Conservation (phyloP, 2,329 filamentous ascomycete genomes). For the Elsinoe fawcettii region DNA sequence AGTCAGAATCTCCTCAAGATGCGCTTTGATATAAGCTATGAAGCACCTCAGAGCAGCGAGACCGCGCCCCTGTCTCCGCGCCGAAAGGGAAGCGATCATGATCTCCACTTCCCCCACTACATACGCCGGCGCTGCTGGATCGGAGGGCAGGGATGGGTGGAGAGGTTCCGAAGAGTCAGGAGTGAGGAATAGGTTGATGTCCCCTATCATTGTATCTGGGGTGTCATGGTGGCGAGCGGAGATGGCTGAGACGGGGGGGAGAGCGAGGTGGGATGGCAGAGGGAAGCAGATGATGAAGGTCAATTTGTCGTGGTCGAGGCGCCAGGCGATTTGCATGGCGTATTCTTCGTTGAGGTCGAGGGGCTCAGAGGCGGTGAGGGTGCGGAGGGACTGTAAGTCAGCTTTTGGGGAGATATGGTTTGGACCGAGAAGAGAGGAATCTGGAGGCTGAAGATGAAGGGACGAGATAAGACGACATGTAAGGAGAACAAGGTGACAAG, state of each 20-base stretch:
- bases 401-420: neutral
- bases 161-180: conserved; percentile 32
- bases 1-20: conserved; percentile 47
- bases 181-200: conserved; percentile 63
- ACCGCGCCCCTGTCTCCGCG: conserved; percentile 59
- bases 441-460: neutral
- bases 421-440: neutral
- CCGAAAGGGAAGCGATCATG: conserved; percentile 62
- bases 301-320: conserved; percentile 71
- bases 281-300: conserved; percentile 79
- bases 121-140: conserved; percentile 14
- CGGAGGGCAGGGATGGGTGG: conserved; percentile 29
- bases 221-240: conserved; percentile 45
- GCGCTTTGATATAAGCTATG: conserved; percentile 56
- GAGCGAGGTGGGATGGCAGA: neutral
- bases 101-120: conserved; percentile 70
- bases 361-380: conserved; percentile 80
- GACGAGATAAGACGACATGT: neutral
- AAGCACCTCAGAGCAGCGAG: conserved; percentile 59
- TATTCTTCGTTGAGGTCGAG: conserved; percentile 76
- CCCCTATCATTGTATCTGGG: conserved; percentile 42
- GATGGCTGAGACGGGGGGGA: conserved; percentile 19
- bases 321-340: conserved; percentile 84
- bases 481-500: no score
- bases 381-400: conserved; percentile 57